Conservation (phyloP, 2,329 filamentous ascomycete genomes). For the Cercospora sp. region DNA sequence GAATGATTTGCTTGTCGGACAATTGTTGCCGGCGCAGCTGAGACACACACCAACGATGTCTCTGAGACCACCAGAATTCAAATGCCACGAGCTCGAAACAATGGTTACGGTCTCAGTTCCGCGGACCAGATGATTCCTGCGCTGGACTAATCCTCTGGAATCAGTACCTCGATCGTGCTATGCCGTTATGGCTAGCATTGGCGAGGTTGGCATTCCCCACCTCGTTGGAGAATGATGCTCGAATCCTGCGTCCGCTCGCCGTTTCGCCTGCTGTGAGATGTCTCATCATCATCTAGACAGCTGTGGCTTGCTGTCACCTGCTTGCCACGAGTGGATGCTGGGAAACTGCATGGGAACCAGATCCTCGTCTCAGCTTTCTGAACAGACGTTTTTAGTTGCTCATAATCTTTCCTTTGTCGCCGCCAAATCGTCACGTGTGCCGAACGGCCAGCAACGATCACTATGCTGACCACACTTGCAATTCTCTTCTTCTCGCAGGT, state of each 20-base stretch:
- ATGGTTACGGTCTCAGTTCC: background rate
- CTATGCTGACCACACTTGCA: slow-evolving; percentile 16
- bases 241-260: background rate
- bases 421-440: background rate
- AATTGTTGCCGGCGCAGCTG: background rate
- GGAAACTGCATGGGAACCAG: background rate
- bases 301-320: background rate
- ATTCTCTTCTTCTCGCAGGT: slow-evolving; percentile 15
- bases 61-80: background rate
- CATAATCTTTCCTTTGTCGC: background rate
- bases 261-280: background rate
- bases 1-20: background rate
- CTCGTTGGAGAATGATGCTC: background rate
- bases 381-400: background rate
- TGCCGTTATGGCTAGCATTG: background rate
- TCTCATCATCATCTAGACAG: background rate
- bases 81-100: background rate
- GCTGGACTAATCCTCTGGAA: background rate
- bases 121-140: background rate
- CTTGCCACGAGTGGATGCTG: background rate
- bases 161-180: background rate
- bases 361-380: background rate
- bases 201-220: background rate
- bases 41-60: background rate
- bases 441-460: background rate